phyloP scores from a whole-genome alignment of 2,329 filamentous ascomycete genomes.

The Sclerotinia minor region DNA sequence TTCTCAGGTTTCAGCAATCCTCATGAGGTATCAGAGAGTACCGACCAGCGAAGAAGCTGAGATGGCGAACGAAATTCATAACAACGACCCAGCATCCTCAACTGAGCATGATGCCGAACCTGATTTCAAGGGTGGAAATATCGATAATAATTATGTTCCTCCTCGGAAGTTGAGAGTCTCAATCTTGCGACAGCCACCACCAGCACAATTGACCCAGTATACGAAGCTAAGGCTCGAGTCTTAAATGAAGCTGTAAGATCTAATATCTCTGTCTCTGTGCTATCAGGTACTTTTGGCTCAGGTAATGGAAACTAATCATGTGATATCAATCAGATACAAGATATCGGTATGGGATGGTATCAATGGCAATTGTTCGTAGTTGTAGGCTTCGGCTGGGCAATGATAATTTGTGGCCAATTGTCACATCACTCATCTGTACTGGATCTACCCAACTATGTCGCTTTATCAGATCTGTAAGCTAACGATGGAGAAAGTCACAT shows the following conservation, averaged over 20 bases:
- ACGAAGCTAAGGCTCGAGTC: constrained; percentile 72
- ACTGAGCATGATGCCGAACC: not conserved
- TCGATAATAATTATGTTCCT: not conserved
- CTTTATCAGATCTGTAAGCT: not conserved
- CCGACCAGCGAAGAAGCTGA: constrained; percentile 19
- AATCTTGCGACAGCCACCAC: constrained; percentile 47
- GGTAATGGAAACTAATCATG: constrained; percentile 27
- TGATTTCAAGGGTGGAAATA: constrained; percentile 1
- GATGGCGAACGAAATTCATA: constrained; percentile 15
- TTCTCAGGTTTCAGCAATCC: not conserved
- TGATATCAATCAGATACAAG: constrained; percentile 53
- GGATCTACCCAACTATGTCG: not conserved
- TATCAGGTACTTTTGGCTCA: not conserved
- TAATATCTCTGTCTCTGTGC: not conserved
- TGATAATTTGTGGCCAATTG: constrained; percentile 67
- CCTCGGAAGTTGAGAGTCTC: constrained; percentile 15
- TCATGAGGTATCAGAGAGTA: constrained; percentile 12
- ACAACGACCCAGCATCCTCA: not conserved
- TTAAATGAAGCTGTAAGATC: constrained; percentile 65
- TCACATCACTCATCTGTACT: constrained; percentile 58
- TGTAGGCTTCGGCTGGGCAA: constrained; percentile 68
- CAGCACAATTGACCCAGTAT: constrained; percentile 61
- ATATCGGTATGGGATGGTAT: constrained; percentile 77
- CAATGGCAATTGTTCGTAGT: constrained; percentile 70
- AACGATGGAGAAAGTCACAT: constrained; percentile 48